phyloP scores from a whole-genome alignment of 805 yeast species.

The Ascoidea tarda region DNA sequence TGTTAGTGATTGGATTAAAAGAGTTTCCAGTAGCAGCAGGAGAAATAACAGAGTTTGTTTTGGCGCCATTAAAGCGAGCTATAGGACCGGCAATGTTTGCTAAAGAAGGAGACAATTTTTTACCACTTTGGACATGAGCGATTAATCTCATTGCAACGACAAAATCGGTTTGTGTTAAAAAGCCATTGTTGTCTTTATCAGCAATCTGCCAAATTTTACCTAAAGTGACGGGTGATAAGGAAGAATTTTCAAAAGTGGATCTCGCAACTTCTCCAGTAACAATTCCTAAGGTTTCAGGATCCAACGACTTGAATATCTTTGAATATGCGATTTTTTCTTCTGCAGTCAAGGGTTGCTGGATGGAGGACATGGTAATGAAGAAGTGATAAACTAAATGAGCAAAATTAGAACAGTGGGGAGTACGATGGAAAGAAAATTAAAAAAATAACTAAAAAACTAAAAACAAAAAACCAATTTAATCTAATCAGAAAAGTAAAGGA shows the following conservation, averaged over 20 bases:
- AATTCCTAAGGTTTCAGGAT: slow-evolving; percentile 62
- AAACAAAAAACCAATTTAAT: too few species aligned
- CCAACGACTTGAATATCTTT: slow-evolving; percentile 67
- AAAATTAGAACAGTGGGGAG: too few species aligned
- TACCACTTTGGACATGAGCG: slow-evolving; percentile 74
- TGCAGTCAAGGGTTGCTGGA: slow-evolving; percentile 31
- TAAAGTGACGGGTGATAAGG: slow-evolving; percentile 59
- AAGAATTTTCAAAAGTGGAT: slow-evolving; percentile 72
- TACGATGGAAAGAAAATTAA: too few species aligned
- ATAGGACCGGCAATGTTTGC: slow-evolving; percentile 48
- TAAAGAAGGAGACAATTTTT: slow-evolving; percentile 33
- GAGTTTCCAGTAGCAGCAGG: slow-evolving; percentile 6
- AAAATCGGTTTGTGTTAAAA: slow-evolving; percentile 67
- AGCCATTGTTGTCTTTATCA: slow-evolving; percentile 83
- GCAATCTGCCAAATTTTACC: slow-evolving; percentile 93
- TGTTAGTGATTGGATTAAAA: background rate
- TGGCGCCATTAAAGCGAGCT: slow-evolving; percentile 36
- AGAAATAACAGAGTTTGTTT: slow-evolving; percentile 1
- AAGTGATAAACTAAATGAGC: background rate
- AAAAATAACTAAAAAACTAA: too few species aligned
- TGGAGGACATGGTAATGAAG: background rate
- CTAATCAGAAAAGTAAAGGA: too few species aligned
- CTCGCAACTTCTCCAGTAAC: slow-evolving; percentile 84
- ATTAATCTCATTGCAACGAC: slow-evolving; percentile 78
- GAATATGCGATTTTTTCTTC: slow-evolving; percentile 70